A percentile compares a stretch with the other conserved stretches of the same genome.
These are phyloP conservation scores for Paspalum notatum DNA, from an alignment of 176 grass and related monocot species.

Conservation along the genomic window DNA sequence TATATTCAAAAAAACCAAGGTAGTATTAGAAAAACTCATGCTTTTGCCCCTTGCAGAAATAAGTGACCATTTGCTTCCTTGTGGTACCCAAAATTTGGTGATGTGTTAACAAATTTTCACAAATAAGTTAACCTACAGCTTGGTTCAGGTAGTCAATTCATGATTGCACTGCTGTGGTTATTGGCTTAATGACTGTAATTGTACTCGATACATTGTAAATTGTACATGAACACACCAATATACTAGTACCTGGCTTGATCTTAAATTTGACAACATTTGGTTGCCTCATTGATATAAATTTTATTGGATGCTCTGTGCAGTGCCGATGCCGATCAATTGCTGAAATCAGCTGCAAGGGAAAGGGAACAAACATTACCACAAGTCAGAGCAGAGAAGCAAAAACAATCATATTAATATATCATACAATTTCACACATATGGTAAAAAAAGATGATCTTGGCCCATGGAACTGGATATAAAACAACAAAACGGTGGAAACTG, in stretches of 20 bases:
- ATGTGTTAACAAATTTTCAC: neutral
- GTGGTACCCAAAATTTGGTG: neutral
- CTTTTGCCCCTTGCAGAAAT: neutral
- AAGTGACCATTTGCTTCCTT: neutral
- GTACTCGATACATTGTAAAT: neutral
- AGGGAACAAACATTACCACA: neutral
- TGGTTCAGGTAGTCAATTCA: neutral
- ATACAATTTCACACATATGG: neutral
- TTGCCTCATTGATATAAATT: conserved; percentile 89
- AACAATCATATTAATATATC: neutral
- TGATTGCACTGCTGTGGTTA: neutral
- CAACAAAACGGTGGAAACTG: neutral
- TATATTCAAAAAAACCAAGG: no score
- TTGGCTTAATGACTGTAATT: neutral
- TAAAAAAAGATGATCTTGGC: no score
- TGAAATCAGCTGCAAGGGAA: conserved; percentile 79
- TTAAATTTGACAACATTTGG: conserved; percentile 92
- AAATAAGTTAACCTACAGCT: neutral
- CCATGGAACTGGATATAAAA: neutral
- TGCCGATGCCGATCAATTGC: conserved; percentile 82
- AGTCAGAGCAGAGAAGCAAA: conserved; percentile 8
- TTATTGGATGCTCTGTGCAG: conserved; percentile 93
- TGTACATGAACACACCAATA: neutral
- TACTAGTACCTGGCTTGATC: conserved; percentile 83
- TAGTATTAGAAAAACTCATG: no score